Conservation (phyloP, 1,284 basidiomycete species). For the Tilletia caries region DNA sequence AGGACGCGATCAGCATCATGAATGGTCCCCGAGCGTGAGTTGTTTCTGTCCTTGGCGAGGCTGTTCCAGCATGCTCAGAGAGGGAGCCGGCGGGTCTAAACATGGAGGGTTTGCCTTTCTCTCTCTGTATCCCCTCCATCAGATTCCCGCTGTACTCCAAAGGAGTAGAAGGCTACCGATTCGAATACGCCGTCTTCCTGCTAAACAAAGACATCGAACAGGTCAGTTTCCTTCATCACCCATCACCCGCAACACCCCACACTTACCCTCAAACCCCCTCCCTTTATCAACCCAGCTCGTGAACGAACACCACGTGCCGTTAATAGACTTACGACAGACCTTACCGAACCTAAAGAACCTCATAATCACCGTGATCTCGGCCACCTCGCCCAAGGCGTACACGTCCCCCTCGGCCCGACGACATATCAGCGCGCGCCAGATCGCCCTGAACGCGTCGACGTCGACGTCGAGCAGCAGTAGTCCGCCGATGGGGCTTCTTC, state of each 20-base stretch:
- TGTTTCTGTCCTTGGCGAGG: not conserved
- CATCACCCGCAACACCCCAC: conserved; percentile 17
- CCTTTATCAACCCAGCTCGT: conserved; percentile 36
- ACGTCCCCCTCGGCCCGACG: not conserved
- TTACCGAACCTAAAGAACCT: conserved; percentile 93
- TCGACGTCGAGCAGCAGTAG: not conserved
- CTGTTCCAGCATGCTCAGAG: not conserved
- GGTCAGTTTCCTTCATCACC: conserved; percentile 6
- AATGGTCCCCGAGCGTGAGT: conserved; percentile 36
- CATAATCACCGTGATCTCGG: conserved; percentile 52
- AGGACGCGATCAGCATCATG: conserved; percentile 50
- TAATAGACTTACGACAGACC: conserved; percentile 91
- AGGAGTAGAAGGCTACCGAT: conserved; percentile 91
- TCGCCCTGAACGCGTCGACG: not conserved
- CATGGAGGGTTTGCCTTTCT: no score
- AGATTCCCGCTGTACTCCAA: conserved; percentile 75
- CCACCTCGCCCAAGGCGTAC: conserved; percentile 7
- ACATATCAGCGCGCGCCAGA: conserved; percentile 1
- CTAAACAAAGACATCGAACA: conserved; percentile 93
- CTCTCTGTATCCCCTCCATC: not conserved
- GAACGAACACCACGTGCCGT: conserved; percentile 55
- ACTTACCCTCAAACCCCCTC: conserved; percentile 25
- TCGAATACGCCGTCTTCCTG: conserved; percentile 95
- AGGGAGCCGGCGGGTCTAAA: no score
- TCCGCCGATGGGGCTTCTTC: not conserved